Base-by-base conservation (phyloP, 2,329 filamentous ascomycete species). In the Fusarium xylarioides region DNA sequence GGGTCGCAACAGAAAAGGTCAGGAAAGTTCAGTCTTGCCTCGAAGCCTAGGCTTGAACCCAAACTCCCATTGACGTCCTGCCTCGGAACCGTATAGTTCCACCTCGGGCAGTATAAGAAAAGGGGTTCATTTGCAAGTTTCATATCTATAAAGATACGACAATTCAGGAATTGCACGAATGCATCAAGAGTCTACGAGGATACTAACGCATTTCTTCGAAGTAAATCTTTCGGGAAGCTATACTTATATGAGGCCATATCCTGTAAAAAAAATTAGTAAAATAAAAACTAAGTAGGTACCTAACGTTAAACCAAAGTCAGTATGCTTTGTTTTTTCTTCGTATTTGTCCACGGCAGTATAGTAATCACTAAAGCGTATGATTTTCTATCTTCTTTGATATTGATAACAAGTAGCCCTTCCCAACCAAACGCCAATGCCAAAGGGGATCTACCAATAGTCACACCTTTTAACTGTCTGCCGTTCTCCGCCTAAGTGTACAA, bases 401-500 rank as follows among this genome's bases (percentile, higher is more conserved):
- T 42, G 52, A 53, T 69, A 67, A 63, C 49, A 66, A 70, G 52
- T 66, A 49, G 42, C 44, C 68, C 34, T 65, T 60, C 69, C 69
- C 59, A 71, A 56, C 74, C 72, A 68, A 66, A 77, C 76, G 76
- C 76, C 75, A 68, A 68, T 69, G 47, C 58, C 34, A 54, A 44
- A 43, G 52, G 28, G 30, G 56, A 46, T 42, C 57, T 42, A 50
- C 40, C 68, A 43, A 63, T 40, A 53, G 37, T 37, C 46, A 52
- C 56, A 49, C 50, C 44, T 59, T 61, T 42, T 59, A 44, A 46
- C 43, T 56, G 19, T 59, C 61, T 60, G 49, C 43, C 42, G 38
- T 60, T 49, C 49, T 57, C 52, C 32, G 50, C 49, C 47, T 50
- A 11, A 30, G 60, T 37, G 34, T 50, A 58, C 52, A 52, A 34